Conservation (phyloP, 345 rosid genomes). For the Ceriops tagal region DNA sequence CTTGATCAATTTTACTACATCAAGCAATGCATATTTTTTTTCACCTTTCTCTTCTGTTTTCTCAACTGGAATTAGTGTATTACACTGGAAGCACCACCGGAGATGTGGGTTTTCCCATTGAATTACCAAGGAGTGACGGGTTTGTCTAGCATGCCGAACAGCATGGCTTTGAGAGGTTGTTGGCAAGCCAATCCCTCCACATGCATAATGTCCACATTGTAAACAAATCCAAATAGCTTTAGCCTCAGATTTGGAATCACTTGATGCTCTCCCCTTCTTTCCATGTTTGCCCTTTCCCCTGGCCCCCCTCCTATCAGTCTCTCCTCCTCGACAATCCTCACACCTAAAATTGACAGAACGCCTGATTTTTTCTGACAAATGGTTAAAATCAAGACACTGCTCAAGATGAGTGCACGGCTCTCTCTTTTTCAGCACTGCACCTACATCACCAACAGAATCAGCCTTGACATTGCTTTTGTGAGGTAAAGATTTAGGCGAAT, state of each 20-base stretch:
- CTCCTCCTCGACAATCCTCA: conserved; percentile 70
- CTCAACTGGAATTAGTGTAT: conserved; percentile 59
- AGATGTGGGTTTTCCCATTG: conserved; percentile 81
- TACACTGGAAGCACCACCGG: conserved; percentile 81
- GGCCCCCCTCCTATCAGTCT: conserved; percentile 50
- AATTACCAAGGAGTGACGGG: conserved; percentile 66
- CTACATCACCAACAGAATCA: conserved; percentile 34
- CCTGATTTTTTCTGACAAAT: conserved; percentile 52
- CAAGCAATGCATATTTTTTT: conserved; percentile 45
- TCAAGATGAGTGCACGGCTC: conserved; percentile 58
- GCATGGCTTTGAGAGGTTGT: conserved; percentile 74
- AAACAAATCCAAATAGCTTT: conserved; percentile 92
- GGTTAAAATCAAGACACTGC: conserved; percentile 55
- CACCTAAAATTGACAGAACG: conserved; percentile 53
- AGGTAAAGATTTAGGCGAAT: conserved; percentile 37
- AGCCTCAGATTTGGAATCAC: conserved; percentile 47
- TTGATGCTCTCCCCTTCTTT: conserved; percentile 45
- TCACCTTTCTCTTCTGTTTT: conserved; percentile 56
- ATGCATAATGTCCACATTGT: conserved; percentile 80
- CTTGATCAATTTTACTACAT: conserved; percentile 63
- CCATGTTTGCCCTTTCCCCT: conserved; percentile 68
- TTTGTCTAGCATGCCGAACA: conserved; percentile 56
- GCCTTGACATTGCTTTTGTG: conserved; percentile 28
- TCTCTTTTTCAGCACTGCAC: conserved; percentile 37
- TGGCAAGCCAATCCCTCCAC: conserved; percentile 92